These are phyloP conservation scores for Acacia confusa DNA, from an alignment of 306 rosid genomes.

Conservation along the genomic window DNA sequence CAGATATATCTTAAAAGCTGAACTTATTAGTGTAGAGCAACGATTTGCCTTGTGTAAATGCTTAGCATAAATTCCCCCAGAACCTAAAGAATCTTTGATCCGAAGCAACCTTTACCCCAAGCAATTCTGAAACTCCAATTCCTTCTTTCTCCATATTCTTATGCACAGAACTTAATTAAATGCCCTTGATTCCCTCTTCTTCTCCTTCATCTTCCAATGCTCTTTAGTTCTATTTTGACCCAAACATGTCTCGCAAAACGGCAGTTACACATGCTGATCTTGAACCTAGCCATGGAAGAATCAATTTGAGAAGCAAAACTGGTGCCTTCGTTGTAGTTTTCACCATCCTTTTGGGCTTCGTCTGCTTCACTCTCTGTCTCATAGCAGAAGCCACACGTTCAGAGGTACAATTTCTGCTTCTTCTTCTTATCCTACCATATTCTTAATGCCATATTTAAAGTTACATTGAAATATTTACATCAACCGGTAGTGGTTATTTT, in stretches of 20 bases:
- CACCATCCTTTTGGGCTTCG: conserved; percentile 69
- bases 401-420: conserved; percentile 48
- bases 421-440: not conserved
- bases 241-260: conserved; percentile 45
- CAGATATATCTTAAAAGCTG: conserved; percentile 32
- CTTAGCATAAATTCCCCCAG: conserved; percentile 41
- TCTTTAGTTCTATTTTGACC: conserved; percentile 3
- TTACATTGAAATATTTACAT: too few species aligned
- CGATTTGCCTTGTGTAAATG: conserved; percentile 37
- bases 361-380: conserved; percentile 81
- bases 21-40: conserved; percentile 37
- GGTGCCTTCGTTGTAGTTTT: conserved; percentile 59
- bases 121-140: conserved; percentile 59
- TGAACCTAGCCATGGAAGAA: conserved; percentile 53
- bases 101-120: conserved; percentile 91
- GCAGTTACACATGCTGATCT: conserved; percentile 95
- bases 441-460: not conserved
- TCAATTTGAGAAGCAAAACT: conserved; percentile 69
- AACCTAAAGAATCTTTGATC: conserved; percentile 59
- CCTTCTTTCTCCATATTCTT: conserved; percentile 29
- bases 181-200: not conserved
- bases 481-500: too few species aligned
- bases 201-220: conserved; percentile 1
- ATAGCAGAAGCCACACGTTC: conserved; percentile 93
- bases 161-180: conserved; percentile 18